phyloP scores from a whole-genome alignment of 768 basidiomycete genomes.

The Daedaleopsis nitida region DNA sequence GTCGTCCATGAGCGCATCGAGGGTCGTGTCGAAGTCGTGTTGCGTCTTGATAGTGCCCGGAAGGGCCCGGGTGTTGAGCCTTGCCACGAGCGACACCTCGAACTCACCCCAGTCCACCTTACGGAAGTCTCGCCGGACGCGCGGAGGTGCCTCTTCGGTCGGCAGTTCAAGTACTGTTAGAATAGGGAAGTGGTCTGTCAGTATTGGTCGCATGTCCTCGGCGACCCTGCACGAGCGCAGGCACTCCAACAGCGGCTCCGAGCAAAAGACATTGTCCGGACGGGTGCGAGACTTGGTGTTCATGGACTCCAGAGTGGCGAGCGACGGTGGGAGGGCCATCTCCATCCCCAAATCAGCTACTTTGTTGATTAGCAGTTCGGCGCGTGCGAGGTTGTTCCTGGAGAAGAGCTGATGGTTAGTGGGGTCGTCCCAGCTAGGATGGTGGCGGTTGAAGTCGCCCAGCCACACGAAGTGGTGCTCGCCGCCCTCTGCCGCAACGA shows the following conservation, averaged over 20 bases:
- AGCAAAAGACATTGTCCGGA: conserved; percentile 47
- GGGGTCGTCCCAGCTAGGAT: too few species aligned
- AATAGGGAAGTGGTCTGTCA: conserved; percentile 47
- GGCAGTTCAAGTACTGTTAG: conserved; percentile 29
- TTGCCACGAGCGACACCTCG: conserved; percentile 16
- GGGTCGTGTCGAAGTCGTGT: too few species aligned
- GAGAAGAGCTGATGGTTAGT: conserved; percentile 40
- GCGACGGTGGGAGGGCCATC: conserved; percentile 36
- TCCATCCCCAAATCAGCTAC: conserved; percentile 30
- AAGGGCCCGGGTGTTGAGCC: background rate
- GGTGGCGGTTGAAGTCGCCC: too few species aligned
- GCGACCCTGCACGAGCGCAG: conserved; percentile 33
- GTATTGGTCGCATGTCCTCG: conserved; percentile 15
- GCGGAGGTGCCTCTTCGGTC: too few species aligned
- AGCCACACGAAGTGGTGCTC: conserved; percentile 31
- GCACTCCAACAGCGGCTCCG: conserved; percentile 16
- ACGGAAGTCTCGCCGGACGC: conserved; percentile 28
- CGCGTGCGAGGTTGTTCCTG: conserved; percentile 16
- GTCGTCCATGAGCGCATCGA: background rate
- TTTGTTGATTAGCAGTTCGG: conserved; percentile 11
- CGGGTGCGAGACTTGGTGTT: conserved; percentile 37
- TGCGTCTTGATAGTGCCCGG: too few species aligned
- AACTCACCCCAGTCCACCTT: conserved; percentile 36
- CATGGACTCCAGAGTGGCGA: conserved; percentile 36
- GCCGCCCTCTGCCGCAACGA: background rate